Base-by-base conservation (phyloP, 106 monocot species). In the Dendrobium officinale region DNA sequence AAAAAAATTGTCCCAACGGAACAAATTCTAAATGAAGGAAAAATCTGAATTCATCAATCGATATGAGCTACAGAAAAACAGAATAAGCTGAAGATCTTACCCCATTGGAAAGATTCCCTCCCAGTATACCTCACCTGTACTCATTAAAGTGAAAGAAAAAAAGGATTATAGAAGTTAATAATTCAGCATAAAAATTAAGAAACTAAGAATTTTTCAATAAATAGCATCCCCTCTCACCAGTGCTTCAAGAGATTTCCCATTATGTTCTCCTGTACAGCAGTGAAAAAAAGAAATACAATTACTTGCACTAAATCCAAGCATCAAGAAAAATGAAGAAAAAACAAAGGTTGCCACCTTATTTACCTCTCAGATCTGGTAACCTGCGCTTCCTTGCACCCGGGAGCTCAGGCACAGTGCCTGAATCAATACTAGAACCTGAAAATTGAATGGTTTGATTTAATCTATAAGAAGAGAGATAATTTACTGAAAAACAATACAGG, bases 91-190 rank as follows among this genome's bases (percentile, higher is more conserved):
- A 20, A 79, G 9, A 19, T 42, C 64, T 76, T 81, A 96, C 96
- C 96, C 93, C 96, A 96, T 81, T 97, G 90, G 55, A 97, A 79
- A 0, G 89, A 88, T 82, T 96, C 92, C 72, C 80, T 93, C 29
- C 96, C 89, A 13, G 91, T 88, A 67, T 64, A 89, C 75, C 92
- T 93, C 59, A 93, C 88, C 96, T 96, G 91, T 54, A 26, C 7
- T 37, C 7, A 81, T 22, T 55, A 54, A 13, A 31, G 4, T 56
- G n/a, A 16, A 56, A 2, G 1, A 58, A 48, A 78, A 26, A 75
- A 72, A 24, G 43, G 41, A 41, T 16, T 78, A 26, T 7, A 68
- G 2, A 16, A 75, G 10, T 43, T 29, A 45, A 16, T 17, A 41
- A 3, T 4, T 4, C 33, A 73, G 2, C 41, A 67, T 45, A 45